A percentile compares a stretch with the other conserved stretches of the same genome.
Evolutionary conservation across 495 filamentous ascomycete species (phyloP).

Genomic region (Lepraria neglecta): DNA sequence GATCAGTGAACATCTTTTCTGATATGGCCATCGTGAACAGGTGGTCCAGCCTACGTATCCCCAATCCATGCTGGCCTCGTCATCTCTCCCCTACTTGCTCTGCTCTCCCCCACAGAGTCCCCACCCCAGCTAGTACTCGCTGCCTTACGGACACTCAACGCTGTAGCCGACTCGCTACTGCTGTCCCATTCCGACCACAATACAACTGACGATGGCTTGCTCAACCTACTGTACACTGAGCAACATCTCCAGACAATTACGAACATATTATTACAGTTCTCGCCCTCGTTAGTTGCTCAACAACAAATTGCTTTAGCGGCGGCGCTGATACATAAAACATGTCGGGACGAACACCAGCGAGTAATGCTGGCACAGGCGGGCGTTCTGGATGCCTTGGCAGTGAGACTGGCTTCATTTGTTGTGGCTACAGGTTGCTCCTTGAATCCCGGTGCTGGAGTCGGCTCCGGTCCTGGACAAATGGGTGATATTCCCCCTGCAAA

Average conservation of each 20-base stretch:
- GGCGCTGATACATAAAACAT: slow-evolving; percentile 63
- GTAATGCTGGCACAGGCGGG: slow-evolving; percentile 60
- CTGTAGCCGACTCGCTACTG: slow-evolving; percentile 61
- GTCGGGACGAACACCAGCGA: slow-evolving; percentile 62
- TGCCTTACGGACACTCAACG: slow-evolving; percentile 66
- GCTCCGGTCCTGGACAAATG: slow-evolving; percentile 32
- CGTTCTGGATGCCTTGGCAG: slow-evolving; percentile 72
- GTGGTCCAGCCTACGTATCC: slow-evolving; percentile 69
- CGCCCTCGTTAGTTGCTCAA: slow-evolving; percentile 44
- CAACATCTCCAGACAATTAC: slow-evolving; percentile 52
- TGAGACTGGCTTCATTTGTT: slow-evolving; percentile 67
- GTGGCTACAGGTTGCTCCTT: slow-evolving; percentile 52
- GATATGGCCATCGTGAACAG: slow-evolving; percentile 42
- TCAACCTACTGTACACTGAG: slow-evolving; percentile 57
- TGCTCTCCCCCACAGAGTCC: slow-evolving; percentile 58
- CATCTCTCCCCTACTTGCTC: slow-evolving; percentile 59
- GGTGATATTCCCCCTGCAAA: slow-evolving; percentile 46
- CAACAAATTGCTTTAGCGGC: slow-evolving; percentile 63
- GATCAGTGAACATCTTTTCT: slow-evolving; percentile 5
- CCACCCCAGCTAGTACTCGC: slow-evolving; percentile 61
- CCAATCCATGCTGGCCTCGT: slow-evolving; percentile 62
- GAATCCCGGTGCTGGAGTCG: slow-evolving; percentile 28
- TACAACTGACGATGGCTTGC: slow-evolving; percentile 45
- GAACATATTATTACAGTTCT: slow-evolving; percentile 58
- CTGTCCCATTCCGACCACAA: slow-evolving; percentile 39